phyloP scores from a whole-genome alignment of 2,329 filamentous ascomycete species.

The Proliferodiscus dingleyae region DNA sequence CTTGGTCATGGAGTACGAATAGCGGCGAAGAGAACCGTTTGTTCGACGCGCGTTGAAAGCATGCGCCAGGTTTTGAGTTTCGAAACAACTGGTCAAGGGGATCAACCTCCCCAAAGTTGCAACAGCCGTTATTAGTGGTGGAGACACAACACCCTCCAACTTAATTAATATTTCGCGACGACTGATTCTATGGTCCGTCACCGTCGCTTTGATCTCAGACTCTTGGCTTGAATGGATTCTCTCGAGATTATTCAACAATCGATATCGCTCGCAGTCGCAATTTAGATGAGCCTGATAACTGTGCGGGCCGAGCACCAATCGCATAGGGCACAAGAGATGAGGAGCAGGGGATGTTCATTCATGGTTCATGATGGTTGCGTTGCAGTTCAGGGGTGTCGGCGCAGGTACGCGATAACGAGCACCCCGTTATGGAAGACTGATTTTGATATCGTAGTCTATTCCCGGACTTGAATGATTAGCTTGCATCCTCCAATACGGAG shows the following conservation, averaged over 20 bases:
- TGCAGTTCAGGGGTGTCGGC: constrained; percentile 6
- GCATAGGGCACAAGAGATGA: constrained; percentile 4
- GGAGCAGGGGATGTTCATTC: constrained; percentile 2
- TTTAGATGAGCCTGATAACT: not conserved
- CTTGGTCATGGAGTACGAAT: too few species aligned
- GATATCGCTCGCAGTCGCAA: constrained; percentile 1
- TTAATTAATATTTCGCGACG: not conserved
- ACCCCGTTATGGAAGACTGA: constrained; percentile 9
- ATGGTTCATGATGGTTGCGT: constrained; percentile 2
- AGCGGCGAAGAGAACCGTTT: too few species aligned
- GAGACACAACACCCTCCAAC: not conserved
- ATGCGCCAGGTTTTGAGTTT: not conserved
- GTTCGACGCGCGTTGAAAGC: too few species aligned
- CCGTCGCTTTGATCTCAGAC: not conserved
- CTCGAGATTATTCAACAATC: not conserved
- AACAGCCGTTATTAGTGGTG: not conserved
- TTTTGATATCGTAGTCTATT: not conserved
- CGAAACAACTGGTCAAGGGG: not conserved
- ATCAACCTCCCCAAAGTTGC: too few species aligned
- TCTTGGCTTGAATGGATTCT: not conserved
- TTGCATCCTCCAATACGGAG: not conserved
- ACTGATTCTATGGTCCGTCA: not conserved
- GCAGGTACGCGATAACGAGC: constrained; percentile 16
- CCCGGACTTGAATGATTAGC: not conserved
- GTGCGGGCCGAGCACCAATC: not conserved